These are phyloP conservation scores for Colletotrichum destructivum DNA, from an alignment of 2,329 filamentous ascomycete genomes.

Conservation along the genomic window DNA sequence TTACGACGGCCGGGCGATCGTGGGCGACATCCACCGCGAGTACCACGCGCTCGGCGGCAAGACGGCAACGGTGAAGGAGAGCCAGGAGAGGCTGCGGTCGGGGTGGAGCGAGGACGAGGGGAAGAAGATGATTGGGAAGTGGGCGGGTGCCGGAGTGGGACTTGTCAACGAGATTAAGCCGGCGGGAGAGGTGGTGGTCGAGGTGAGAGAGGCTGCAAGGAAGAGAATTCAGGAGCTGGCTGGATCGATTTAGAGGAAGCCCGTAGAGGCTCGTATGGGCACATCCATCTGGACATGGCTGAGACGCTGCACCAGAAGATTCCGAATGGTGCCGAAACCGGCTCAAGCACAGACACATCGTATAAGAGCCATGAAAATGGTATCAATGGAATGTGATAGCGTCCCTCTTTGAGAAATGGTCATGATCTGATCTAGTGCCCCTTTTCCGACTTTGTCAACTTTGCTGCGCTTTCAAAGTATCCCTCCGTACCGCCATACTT, in stretches of 20 bases:
- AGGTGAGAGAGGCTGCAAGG: conserved; percentile 56
- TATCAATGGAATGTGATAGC: neutral
- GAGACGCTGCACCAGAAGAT: neutral
- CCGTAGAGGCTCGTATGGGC: too few species aligned
- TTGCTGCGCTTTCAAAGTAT: conserved; percentile 72
- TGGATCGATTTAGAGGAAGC: conserved; percentile 35
- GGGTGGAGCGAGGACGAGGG: conserved; percentile 54
- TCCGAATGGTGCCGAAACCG: too few species aligned
- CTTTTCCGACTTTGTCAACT: conserved; percentile 68
- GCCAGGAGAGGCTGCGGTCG: conserved; percentile 55
- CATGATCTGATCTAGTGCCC: conserved; percentile 52
- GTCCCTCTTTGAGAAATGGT: neutral
- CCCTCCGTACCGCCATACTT: conserved; percentile 71
- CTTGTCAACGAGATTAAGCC: conserved; percentile 59
- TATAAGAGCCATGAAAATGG: neutral
- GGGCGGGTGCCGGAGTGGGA: conserved; percentile 62
- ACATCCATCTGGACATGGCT: neutral
- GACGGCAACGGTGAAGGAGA: conserved; percentile 53
- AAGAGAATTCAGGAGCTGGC: conserved; percentile 51
- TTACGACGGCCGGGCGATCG: conserved; percentile 62
- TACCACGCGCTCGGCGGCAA: conserved; percentile 47
- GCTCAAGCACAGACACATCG: neutral
- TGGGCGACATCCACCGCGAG: conserved; percentile 57
- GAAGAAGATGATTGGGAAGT: conserved; percentile 53
- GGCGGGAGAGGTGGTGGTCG: conserved; percentile 60